Evolutionary conservation across 2,329 filamentous ascomycete genomes (phyloP), one percentile per base, ranked within the genome.

Genomic region (Mycosphaerella sp.): DNA sequence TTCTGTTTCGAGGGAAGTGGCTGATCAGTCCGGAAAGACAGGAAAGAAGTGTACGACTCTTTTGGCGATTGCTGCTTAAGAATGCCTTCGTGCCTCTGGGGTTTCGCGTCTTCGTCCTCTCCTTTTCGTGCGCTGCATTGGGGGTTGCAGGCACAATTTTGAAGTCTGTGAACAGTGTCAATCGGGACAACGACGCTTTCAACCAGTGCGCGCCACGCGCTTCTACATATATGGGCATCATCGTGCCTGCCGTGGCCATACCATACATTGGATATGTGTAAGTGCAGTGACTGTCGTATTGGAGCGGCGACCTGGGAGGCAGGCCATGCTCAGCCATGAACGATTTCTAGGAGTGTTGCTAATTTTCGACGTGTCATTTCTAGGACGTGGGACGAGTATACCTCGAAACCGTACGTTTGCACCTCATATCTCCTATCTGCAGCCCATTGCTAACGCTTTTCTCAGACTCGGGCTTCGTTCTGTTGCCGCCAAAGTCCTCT

Each of bases 301-400:
- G 4, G 26, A 29, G 26, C 26, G 26, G 26, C 6, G 26, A 7
- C 26, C 26, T 29, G 5, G 26, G 26, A 6, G 26, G 26, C 26
- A 29, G 26, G 26, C 26, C 5, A 29, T 29, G 26, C 26, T 29
- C 6, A 29, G 26, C 26, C 26, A 29, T 29, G 26, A 29, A 29
- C 26, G 26, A 29, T 7, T 29, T 7, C 26, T 29, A 4, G 26
- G 6, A 29, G 6, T 29, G 6, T 29, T 29, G 26, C 26, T 29
- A 29, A 29, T 7, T 29, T 29, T 29, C 26, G 26, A 29, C 26
- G 26, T 29, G 26, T 29, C 26, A 29, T 7, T 1, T 29, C 6
- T 29, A 29, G 26, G 74, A 95, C 91, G 23, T 95, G 85, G 74
- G 93, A 98, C 68, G 93, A 98, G 73, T 97, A 96, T 73, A 93